Evolutionary conservation across 73 alveolate species (phyloP).

Genomic region (Tetrahymena malaccensis): DNA sequence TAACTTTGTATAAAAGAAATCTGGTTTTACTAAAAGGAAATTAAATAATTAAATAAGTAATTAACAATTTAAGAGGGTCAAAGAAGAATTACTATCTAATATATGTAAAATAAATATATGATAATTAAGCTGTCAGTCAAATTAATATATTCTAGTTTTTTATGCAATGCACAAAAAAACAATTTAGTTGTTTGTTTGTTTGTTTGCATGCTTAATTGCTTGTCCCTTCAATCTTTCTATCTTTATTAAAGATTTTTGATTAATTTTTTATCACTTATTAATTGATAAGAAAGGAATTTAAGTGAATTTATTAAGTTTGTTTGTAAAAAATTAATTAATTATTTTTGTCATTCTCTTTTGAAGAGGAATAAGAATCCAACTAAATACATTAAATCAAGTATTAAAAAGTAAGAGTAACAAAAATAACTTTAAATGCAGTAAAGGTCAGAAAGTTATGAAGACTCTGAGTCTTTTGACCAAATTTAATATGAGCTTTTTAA

Average conservation of each 20-base stretch:
- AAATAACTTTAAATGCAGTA: neutral
- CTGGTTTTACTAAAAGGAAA: neutral
- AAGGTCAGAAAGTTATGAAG: neutral
- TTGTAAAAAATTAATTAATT: neutral
- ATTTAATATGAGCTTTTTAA: neutral
- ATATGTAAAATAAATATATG: neutral
- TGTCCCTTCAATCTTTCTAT: neutral
- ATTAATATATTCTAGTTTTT: neutral
- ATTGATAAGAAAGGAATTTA: neutral
- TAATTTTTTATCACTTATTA: neutral
- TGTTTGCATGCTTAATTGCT: no score
- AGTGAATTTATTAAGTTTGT: neutral
- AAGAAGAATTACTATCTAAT: neutral
- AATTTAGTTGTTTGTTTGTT: neutral
- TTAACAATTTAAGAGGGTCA: neutral
- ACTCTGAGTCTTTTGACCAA: neutral
- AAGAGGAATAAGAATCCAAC: neutral
- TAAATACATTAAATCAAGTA: neutral
- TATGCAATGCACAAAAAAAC: neutral
- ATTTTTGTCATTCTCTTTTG: neutral
- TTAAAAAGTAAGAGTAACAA: neutral
- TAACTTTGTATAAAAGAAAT: neutral
- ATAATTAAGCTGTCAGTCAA: neutral
- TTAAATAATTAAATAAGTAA: neutral
- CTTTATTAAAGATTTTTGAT: neutral